phyloP scores from a whole-genome alignment of 208 protist genomes.

The Trypanosoma lewisi region DNA sequence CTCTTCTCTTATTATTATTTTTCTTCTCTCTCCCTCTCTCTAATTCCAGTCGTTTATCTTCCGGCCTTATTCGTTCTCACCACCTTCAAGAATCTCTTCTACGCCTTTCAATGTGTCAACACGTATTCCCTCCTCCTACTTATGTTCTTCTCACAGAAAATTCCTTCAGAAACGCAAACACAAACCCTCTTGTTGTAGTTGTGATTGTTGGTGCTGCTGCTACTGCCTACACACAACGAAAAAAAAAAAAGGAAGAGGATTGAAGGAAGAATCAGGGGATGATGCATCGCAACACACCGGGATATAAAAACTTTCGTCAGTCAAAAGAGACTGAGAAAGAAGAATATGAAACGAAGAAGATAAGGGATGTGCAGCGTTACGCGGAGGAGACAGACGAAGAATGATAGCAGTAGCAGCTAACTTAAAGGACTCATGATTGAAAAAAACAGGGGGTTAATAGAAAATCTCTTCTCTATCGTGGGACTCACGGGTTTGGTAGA shows the following conservation, averaged over 20 bases:
- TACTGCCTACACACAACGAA: background rate
- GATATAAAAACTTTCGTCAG: no score
- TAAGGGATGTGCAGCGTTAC: no score
- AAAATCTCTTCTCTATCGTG: background rate
- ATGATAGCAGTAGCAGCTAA: no score
- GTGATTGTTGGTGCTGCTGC: background rate
- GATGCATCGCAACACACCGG: no score
- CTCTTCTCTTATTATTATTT: background rate
- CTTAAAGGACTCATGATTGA: no score
- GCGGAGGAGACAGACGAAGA: no score
- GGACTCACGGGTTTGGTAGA: constrained; percentile 34
- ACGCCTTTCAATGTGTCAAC: no score
- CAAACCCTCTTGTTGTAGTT: no score
- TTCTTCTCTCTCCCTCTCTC: background rate
- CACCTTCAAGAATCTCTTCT: no score
- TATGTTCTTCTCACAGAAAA: background rate
- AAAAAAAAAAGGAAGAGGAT: constrained; percentile 5
- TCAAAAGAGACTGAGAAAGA: background rate
- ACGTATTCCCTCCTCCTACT: no score
- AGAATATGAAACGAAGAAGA: constrained; percentile 1
- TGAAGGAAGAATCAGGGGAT: background rate
- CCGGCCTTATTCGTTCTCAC: background rate
- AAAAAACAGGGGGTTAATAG: no score
- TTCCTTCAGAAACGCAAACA: no score
- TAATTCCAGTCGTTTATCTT: background rate